These are phyloP conservation scores for Tripterygium wilfordii DNA, from an alignment of 177 flowering plant species.

Conservation along the genomic window DNA sequence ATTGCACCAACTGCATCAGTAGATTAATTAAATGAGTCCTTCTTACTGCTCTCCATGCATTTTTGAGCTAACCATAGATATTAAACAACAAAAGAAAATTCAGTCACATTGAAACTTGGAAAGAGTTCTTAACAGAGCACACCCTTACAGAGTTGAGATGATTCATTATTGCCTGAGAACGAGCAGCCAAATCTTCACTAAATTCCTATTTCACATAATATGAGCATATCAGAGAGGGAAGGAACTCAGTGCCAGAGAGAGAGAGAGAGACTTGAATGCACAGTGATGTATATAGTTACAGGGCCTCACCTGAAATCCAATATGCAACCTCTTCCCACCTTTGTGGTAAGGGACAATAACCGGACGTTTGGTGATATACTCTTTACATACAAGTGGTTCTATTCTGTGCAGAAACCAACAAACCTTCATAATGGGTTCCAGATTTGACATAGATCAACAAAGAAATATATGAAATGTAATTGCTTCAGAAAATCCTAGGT, in stretches of 20 bases:
- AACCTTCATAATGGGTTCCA: background rate
- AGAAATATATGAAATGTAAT: background rate
- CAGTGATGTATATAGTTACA: background rate
- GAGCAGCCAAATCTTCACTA: constrained; percentile 67
- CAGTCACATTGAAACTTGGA: background rate
- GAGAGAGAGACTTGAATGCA: constrained; percentile 1
- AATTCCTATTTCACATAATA: constrained; percentile 55
- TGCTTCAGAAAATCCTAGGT: too few species aligned
- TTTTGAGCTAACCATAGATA: too few species aligned
- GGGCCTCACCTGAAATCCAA: constrained; percentile 73
- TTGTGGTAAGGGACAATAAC: constrained; percentile 87
- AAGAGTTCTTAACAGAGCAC: constrained; percentile 9
- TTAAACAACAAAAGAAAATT: too few species aligned
- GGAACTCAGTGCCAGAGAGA: background rate
- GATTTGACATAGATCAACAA: background rate
- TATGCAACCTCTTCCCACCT: constrained; percentile 94
- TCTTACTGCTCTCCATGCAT: too few species aligned
- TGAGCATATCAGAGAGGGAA: constrained; percentile 7
- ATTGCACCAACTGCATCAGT: too few species aligned
- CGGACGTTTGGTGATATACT: constrained; percentile 60
- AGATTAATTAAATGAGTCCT: too few species aligned
- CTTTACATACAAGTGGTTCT: constrained; percentile 94
- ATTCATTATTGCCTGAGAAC: constrained; percentile 54
- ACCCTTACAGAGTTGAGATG: constrained; percentile 56
- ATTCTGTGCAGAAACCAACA: constrained; percentile 41